phyloP scores from a whole-genome alignment of 305 asterid species.

The Solanum chacoense region DNA sequence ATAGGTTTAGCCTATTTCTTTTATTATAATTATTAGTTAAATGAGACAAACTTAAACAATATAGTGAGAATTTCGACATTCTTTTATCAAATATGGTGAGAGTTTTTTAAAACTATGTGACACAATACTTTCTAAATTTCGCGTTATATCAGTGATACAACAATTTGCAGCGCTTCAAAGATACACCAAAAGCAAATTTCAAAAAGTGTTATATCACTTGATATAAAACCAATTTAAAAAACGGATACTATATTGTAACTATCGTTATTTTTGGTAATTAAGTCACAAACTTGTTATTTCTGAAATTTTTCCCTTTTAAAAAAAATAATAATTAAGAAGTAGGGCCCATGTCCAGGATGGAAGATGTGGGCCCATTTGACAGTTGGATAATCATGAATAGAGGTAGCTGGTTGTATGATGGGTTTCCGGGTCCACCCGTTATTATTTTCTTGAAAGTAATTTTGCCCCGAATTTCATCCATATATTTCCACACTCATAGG shows the following conservation, averaged over 20 bases:
- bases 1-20: neutral
- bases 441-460: neutral
- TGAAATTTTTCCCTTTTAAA: neutral
- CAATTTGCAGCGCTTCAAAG: neutral
- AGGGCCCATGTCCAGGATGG: neutral
- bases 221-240: too few species aligned
- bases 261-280: neutral
- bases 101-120: neutral
- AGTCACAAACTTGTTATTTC: neutral
- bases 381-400: neutral
- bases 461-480: slow-evolving; percentile 1
- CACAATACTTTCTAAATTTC: too few species aligned
- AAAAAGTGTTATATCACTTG: neutral
- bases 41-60: neutral
- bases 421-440: slow-evolving; percentile 24
- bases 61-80: neutral
- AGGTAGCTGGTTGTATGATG: slow-evolving; percentile 12
- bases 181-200: neutral
- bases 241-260: neutral
- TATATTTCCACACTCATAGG: neutral
- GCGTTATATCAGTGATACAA: neutral
- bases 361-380: neutral
- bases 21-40: neutral
- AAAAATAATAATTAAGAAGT: neutral
- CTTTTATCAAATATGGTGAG: neutral